Base-by-base conservation (phyloP, 495 filamentous ascomycete species). In the Hamigera avellanea region DNA sequence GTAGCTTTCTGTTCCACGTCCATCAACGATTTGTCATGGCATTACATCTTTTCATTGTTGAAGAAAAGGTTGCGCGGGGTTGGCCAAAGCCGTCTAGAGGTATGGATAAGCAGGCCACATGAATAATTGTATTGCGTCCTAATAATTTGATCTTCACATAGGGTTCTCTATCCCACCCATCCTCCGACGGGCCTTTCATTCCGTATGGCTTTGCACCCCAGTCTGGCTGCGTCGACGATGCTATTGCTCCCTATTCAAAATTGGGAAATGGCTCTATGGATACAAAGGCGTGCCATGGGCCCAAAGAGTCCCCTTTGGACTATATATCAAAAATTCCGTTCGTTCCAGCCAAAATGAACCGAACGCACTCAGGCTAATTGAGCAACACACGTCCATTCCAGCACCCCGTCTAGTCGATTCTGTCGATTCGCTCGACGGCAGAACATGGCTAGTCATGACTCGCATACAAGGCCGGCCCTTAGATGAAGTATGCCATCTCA, bases 381-480 rank as follows among this genome's bases (percentile, higher is more conserved):
- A 49, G 21, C 19, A 30, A 12, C 33, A 54, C 28, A 54, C 48
- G 1, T 21, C 39, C 6, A 51, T 54, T 8, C 42, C 47, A 34
- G 50, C 48, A 14, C 47, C 48, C 8, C 36, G 33, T 1, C n/a
- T 39, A 0, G 30, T 48, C 9, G 50, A 51, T 39, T 5, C 21
- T 23, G 23, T 33, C 9, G 29, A 19, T 14, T 26, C 36, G 12
- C 32, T 32, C 19, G 19, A 30, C 10, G 42, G 35, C 12, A 35
- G 4, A 30, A 13, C 9, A 35, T 26, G 1, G 31, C 19, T 54
- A 2, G 28, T 50, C 10, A 54, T 54, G 47, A 48, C 41, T 0
- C 28, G 25, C 8, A 8, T 46, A 2, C 41, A 30, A 6, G 50
- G 46, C n/a, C 27, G 40, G 17, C 19, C 21, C 1, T 19, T 48